Conservation (phyloP, 2,329 filamentous ascomycete species). For the Trichothecium sympodiale region DNA sequence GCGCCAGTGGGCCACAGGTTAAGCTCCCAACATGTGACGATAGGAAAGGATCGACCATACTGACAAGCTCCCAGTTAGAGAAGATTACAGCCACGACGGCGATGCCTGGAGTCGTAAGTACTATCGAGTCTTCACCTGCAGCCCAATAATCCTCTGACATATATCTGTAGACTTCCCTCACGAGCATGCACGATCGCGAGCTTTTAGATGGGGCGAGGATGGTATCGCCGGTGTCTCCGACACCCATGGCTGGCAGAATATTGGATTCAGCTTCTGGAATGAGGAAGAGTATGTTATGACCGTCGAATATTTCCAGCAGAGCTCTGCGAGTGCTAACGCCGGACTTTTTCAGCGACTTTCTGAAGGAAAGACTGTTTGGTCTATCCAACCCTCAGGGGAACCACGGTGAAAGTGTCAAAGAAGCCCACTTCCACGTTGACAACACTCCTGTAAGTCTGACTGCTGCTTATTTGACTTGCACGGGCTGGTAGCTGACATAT, state of each 20-base stretch:
- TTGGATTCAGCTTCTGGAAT: slow-evolving; percentile 96
- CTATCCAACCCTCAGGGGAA: slow-evolving; percentile 95
- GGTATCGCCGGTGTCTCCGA: slow-evolving; percentile 92
- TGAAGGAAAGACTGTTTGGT: slow-evolving; percentile 92
- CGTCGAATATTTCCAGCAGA: not conserved
- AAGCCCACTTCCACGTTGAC: slow-evolving; percentile 91
- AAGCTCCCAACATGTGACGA: slow-evolving; percentile 15
- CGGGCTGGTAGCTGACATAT: not conserved
- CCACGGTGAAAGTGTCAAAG: slow-evolving; percentile 94
- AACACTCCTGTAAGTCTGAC: slow-evolving; percentile 61
- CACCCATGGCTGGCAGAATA: slow-evolving; percentile 81
- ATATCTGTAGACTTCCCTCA: slow-evolving; percentile 71
- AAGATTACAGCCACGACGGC: slow-evolving; percentile 83
- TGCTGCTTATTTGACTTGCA: not conserved
- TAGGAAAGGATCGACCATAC: slow-evolving; percentile 4
- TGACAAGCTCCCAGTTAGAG: slow-evolving; percentile 47
- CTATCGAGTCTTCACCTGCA: not conserved
- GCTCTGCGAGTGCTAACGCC: slow-evolving; percentile 16
- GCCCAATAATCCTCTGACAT: not conserved
- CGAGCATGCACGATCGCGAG: slow-evolving; percentile 77
- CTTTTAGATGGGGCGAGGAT: slow-evolving; percentile 93
- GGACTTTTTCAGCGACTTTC: slow-evolving; percentile 56
- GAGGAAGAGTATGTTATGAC: slow-evolving; percentile 63
- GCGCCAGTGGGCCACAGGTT: slow-evolving; percentile 90
- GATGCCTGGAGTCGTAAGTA: slow-evolving; percentile 90